A percentile compares a stretch with the other conserved stretches of the same genome.
phyloP scores from a whole-genome alignment of 805 yeast genomes.

The Saturnispora galanensis region DNA sequence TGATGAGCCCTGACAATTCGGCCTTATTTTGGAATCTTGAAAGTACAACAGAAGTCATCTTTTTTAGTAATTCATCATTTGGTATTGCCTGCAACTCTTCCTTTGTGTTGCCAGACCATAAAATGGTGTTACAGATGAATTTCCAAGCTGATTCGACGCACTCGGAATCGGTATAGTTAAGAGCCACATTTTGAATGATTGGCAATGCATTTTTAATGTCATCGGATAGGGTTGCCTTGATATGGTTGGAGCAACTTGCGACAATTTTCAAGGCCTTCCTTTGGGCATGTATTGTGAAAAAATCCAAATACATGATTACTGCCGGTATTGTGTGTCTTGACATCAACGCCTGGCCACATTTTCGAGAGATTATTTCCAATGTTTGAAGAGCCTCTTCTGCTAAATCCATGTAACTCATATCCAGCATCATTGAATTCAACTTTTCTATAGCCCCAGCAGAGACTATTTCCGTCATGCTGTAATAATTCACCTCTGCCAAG shows the following conservation, averaged over 20 bases:
- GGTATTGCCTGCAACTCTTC: background rate
- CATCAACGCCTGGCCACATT: slow-evolving; percentile 42
- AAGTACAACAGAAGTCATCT: slow-evolving; percentile 22
- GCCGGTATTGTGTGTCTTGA: slow-evolving; percentile 52
- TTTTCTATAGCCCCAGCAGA: slow-evolving; percentile 56
- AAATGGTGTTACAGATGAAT: slow-evolving; percentile 49
- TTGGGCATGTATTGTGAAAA: slow-evolving; percentile 83
- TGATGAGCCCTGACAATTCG: slow-evolving; percentile 19
- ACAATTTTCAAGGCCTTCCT: slow-evolving; percentile 67
- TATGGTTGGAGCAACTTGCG: slow-evolving; percentile 52
- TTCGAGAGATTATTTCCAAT: slow-evolving; percentile 54
- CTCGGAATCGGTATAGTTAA: slow-evolving; percentile 44
- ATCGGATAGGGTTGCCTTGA: slow-evolving; percentile 35
- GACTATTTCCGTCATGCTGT: slow-evolving; percentile 53
- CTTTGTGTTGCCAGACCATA: slow-evolving; percentile 9
- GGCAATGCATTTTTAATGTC: slow-evolving; percentile 50
- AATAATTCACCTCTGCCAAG: slow-evolving; percentile 63
- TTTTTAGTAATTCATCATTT: slow-evolving; percentile 25
- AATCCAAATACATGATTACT: slow-evolving; percentile 69
- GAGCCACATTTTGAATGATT: slow-evolving; percentile 44
- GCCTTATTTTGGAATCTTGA: slow-evolving; percentile 15
- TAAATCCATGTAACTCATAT: slow-evolving; percentile 75
- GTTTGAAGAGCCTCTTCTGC: slow-evolving; percentile 87
- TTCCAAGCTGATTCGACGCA: slow-evolving; percentile 59
- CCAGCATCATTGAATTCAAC: slow-evolving; percentile 55